Evolutionary conservation across 1,139 yeast species (phyloP).

Genomic region (Nematodospora anomalae): DNA sequence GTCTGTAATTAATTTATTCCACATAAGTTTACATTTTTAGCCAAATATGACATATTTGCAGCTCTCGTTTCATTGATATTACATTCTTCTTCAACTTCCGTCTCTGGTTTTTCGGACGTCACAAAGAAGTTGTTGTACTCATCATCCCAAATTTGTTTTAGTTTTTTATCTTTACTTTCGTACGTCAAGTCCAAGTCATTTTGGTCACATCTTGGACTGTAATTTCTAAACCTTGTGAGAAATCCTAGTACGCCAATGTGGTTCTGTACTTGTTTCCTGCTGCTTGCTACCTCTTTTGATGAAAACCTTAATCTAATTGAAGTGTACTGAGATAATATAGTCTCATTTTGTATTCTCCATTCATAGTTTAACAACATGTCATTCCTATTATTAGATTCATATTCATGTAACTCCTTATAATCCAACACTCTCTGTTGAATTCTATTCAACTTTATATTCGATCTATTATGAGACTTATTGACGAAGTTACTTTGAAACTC

Average conservation of each 20-base stretch:
- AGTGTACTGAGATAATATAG: conserved; percentile 38
- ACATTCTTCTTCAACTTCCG: conserved; percentile 7
- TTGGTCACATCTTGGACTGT: neutral
- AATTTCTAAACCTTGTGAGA: conserved; percentile 14
- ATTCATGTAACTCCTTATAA: conserved; percentile 31
- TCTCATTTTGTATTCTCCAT: conserved; percentile 40
- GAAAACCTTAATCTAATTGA: conserved; percentile 40
- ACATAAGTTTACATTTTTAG: conserved; percentile 10
- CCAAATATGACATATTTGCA: conserved; percentile 11
- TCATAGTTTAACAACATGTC: conserved; percentile 17
- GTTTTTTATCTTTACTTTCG: conserved; percentile 15
- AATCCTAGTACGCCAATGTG: conserved; percentile 22
- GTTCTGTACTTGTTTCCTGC: conserved; percentile 12
- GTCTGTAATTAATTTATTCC: conserved; percentile 1
- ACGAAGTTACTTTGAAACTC: conserved; percentile 35
- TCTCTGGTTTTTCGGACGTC: neutral
- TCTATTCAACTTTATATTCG: conserved; percentile 22
- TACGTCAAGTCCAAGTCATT: conserved; percentile 2
- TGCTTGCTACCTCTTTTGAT: conserved; percentile 15
- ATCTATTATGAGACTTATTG: conserved; percentile 20
- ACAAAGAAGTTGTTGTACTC: conserved; percentile 11
- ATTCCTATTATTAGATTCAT: conserved; percentile 13
- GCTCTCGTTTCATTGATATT: neutral
- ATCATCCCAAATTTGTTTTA: conserved; percentile 15
- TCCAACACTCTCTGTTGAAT: conserved; percentile 40